Evolutionary conservation across 2,329 filamentous ascomycete species (phyloP).

Genomic region (Neofusicoccum umdonicola): DNA sequence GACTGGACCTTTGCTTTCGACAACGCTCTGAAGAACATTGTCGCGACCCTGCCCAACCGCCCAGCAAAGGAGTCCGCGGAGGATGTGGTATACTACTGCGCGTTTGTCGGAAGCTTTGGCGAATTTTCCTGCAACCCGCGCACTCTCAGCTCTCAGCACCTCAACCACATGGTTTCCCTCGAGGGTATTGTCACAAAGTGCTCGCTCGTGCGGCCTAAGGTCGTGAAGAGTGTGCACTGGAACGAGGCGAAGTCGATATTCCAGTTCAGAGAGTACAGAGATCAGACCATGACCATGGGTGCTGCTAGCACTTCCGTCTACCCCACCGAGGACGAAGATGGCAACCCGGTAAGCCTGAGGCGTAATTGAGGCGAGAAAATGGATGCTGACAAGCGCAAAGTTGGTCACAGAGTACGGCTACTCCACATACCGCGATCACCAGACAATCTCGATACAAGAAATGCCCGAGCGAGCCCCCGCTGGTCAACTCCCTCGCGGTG

Average conservation of each 20-base stretch:
- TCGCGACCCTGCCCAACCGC: slow-evolving; percentile 74
- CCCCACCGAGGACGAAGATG: slow-evolving; percentile 87
- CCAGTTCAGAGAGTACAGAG: slow-evolving; percentile 83
- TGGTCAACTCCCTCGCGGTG: slow-evolving; percentile 88
- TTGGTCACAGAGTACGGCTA: slow-evolving; percentile 94
- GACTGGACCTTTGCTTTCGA: slow-evolving; percentile 88
- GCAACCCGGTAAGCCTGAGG: slow-evolving; percentile 64
- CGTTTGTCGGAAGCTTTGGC: slow-evolving; percentile 95
- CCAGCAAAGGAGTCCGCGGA: slow-evolving; percentile 72
- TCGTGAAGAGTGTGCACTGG: slow-evolving; percentile 98
- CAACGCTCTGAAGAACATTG: slow-evolving; percentile 81
- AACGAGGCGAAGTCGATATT: slow-evolving; percentile 85
- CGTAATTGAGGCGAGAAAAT: not conserved
- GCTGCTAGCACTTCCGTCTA: slow-evolving; percentile 89
- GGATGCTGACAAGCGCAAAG: slow-evolving; percentile 28
- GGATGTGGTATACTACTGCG: slow-evolving; percentile 88
- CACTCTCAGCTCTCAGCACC: slow-evolving; percentile 80
- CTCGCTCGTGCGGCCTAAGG: slow-evolving; percentile 90
- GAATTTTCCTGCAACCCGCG: slow-evolving; percentile 92
- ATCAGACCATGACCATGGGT: slow-evolving; percentile 93
- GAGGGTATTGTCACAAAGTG: slow-evolving; percentile 97
- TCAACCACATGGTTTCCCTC: slow-evolving; percentile 96
- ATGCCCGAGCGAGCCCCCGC: slow-evolving; percentile 97
- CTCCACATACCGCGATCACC: slow-evolving; percentile 92
- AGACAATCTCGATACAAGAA: slow-evolving; percentile 97